phyloP scores from a whole-genome alignment of 192 early-diverging fungal species.

The Coemansia sp. region DNA sequence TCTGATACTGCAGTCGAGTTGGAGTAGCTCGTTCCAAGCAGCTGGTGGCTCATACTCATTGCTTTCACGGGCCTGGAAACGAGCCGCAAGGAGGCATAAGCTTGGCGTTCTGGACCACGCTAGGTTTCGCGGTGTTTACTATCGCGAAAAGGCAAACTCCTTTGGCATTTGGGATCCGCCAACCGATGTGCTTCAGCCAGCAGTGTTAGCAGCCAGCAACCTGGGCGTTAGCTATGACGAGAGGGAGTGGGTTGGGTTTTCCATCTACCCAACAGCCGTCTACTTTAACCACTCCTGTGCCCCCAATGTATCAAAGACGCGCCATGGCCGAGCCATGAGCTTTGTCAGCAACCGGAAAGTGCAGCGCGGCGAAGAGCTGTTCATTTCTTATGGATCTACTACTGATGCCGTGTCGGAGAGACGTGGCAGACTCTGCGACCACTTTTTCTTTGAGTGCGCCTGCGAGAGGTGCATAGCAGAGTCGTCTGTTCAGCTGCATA shows the following conservation, averaged over 20 bases:
- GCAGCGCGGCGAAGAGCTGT: slow-evolving; percentile 57
- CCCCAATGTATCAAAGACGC: slow-evolving; percentile 57
- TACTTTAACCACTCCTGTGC: slow-evolving; percentile 70
- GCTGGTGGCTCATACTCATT: slow-evolving; percentile 23
- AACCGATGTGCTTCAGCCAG: slow-evolving; percentile 16
- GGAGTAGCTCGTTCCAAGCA: slow-evolving; percentile 18
- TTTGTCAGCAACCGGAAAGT: slow-evolving; percentile 53
- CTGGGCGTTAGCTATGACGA: slow-evolving; percentile 15
- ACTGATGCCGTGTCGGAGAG: slow-evolving; percentile 40
- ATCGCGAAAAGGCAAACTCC: slow-evolving; percentile 65
- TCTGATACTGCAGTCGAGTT: slow-evolving; percentile 21
- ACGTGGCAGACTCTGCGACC: slow-evolving; percentile 47
- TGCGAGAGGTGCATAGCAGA: slow-evolving; percentile 59
- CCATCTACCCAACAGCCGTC: slow-evolving; percentile 61
- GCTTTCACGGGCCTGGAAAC: slow-evolving; percentile 21
- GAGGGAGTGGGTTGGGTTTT: slow-evolving; percentile 57
- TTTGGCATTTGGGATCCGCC: slow-evolving; percentile 66
- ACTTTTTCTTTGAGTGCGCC: slow-evolving; percentile 63
- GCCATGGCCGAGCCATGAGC: slow-evolving; percentile 47
- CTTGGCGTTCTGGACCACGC: slow-evolving; percentile 22
- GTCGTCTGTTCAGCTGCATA: neutral
- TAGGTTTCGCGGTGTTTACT: slow-evolving; percentile 57
- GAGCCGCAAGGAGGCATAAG: neutral
- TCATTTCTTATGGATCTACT: slow-evolving; percentile 64
- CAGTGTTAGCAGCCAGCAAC: neutral